Conservation (phyloP, 228 moss, liverwort and hornwort genomes). For the Sphagnum magellanicum region DNA sequence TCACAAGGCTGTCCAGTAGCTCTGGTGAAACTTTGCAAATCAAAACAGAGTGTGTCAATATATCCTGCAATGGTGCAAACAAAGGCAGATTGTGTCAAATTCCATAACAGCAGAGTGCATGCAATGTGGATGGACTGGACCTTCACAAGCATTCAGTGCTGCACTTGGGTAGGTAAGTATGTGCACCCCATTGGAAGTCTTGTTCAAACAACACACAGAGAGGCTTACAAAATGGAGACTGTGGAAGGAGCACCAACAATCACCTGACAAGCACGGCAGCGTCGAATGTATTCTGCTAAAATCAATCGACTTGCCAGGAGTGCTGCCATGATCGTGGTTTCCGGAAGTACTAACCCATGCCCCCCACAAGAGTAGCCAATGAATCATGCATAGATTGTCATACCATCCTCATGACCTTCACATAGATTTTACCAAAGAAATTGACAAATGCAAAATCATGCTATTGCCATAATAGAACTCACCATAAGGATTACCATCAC, state of each 20-base stretch:
- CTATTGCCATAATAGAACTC: conserved; percentile 6
- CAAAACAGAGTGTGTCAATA: conserved; percentile 71
- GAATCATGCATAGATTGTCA: too few species aligned
- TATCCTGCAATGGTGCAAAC: conserved; percentile 41
- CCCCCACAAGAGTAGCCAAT: too few species aligned
- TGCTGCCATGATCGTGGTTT: conserved; percentile 86
- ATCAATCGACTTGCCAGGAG: conserved; percentile 86
- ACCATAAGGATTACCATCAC: conserved; percentile 90
- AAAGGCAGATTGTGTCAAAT: too few species aligned
- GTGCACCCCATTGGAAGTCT: too few species aligned
- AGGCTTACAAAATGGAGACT: too few species aligned
- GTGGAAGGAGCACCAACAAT: neutral
- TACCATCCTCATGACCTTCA: too few species aligned
- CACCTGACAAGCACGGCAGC: conserved; percentile 87
- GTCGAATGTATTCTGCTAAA: conserved; percentile 83
- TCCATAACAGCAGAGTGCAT: too few species aligned
- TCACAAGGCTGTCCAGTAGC: conserved; percentile 62
- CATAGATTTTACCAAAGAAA: too few species aligned
- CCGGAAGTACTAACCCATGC: conserved; percentile 60
- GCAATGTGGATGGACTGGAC: too few species aligned
- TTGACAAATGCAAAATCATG: neutral
- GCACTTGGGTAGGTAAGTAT: too few species aligned
- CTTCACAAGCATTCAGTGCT: too few species aligned
- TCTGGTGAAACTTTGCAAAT: conserved; percentile 68
- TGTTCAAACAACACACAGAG: too few species aligned